Conservation (phyloP, 495 filamentous ascomycete species). For the Xylaria grammica region DNA sequence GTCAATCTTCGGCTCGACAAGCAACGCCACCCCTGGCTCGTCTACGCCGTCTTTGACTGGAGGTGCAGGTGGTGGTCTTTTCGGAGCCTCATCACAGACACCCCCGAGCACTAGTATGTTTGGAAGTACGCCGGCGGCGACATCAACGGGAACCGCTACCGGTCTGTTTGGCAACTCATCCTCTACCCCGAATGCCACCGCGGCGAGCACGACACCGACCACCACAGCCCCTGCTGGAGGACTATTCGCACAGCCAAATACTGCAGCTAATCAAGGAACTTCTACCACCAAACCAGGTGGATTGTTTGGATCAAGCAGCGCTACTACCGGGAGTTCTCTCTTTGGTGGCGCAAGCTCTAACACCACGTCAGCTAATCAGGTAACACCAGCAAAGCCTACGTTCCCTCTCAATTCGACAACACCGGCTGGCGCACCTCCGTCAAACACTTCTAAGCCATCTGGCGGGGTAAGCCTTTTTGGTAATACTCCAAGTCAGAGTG, state of each 20-base stretch:
- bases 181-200: constrained; percentile 34
- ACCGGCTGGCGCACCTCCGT: constrained; percentile 66
- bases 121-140: constrained; percentile 31
- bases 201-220: constrained; percentile 47
- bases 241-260: constrained; percentile 29
- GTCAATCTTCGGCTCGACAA: constrained; percentile 39
- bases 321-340: constrained; percentile 34
- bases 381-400: constrained; percentile 44
- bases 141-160: constrained; percentile 19
- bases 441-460: constrained; percentile 30
- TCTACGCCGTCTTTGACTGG: constrained; percentile 37
- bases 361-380: constrained; percentile 32
- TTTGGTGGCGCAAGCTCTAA: constrained; percentile 50
- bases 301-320: constrained; percentile 46
- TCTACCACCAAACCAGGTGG: constrained; percentile 43
- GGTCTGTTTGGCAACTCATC: constrained; percentile 46
- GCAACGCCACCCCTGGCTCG: constrained; percentile 32
- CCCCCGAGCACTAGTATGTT: constrained; percentile 29
- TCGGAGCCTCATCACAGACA: constrained; percentile 35
- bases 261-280: constrained; percentile 19
- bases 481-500: constrained; percentile 24
- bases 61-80: constrained; percentile 42
- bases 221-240: constrained; percentile 29
- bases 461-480: constrained; percentile 24
- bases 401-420: constrained; percentile 64